Evolutionary conservation across 1,284 basidiomycete genomes (phyloP).

Genomic region (Uromyces viciae-fabae): DNA sequence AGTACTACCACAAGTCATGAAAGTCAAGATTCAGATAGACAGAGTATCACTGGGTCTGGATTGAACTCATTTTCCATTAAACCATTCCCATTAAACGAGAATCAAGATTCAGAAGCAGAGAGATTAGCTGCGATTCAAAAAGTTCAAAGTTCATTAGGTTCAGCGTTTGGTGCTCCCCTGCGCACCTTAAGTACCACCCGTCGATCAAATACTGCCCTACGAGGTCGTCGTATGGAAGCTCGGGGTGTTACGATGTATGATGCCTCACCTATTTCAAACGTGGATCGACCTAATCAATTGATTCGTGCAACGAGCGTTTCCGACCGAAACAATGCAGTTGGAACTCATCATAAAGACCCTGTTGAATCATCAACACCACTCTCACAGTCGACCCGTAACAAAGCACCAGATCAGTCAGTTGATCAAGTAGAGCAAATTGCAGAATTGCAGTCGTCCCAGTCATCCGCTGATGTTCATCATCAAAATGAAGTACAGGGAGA

Average conservation of each 20-base stretch:
- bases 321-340: neutral
- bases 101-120: conserved; percentile 11
- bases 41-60: neutral
- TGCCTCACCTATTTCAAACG: neutral
- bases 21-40: neutral
- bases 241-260: conserved; percentile 36
- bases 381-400: too few relatives aligned
- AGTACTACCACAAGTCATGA: neutral
- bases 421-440: too few relatives aligned
- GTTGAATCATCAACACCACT: too few relatives aligned
- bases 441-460: too few relatives aligned
- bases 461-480: too few relatives aligned
- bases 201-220: conserved; percentile 23
- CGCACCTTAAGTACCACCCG: neutral
- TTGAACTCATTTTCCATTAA: conserved; percentile 16
- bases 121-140: conserved; percentile 29
- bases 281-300: neutral
- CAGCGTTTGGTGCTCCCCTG: neutral
- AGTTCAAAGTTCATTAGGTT: conserved; percentile 22
- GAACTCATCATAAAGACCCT: neutral
- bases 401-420: too few relatives aligned
- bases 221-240: conserved; percentile 23
- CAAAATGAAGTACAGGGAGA: too few relatives aligned
- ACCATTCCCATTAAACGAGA: neutral
- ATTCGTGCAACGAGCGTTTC: neutral